A percentile compares a stretch with the other conserved stretches of the same genome.
These are phyloP conservation scores for Pezicula neosporulosa DNA, from an alignment of 2,329 filamentous ascomycete genomes.

Conservation along the genomic window DNA sequence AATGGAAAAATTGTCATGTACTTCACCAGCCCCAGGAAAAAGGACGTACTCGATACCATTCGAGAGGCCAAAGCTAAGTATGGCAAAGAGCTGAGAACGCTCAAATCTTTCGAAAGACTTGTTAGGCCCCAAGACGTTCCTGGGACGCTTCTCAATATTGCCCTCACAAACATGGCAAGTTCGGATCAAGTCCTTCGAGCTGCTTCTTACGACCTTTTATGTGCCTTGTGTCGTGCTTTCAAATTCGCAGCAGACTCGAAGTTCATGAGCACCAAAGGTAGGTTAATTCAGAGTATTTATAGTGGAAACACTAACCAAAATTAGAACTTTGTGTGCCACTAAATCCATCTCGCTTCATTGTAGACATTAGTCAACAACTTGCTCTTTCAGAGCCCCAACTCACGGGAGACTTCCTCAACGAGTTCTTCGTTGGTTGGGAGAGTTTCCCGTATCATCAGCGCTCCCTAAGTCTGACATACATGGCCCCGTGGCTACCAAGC, in stretches of 20 bases:
- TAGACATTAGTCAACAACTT: constrained; percentile 62
- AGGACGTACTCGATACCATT: constrained; percentile 61
- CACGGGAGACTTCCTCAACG: constrained; percentile 67
- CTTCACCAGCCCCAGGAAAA: constrained; percentile 63
- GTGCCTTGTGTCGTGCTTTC: constrained; percentile 64
- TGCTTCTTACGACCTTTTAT: constrained; percentile 65
- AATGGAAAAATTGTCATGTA: constrained; percentile 71
- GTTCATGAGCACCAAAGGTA: constrained; percentile 60
- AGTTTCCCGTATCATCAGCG: constrained; percentile 66
- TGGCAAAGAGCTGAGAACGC: constrained; percentile 56
- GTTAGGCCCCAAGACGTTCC: constrained; percentile 69
- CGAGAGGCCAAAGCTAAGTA: constrained; percentile 61
- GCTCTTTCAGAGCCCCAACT: constrained; percentile 62
- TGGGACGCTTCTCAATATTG: constrained; percentile 64
- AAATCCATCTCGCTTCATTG: constrained; percentile 60
- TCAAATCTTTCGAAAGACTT: constrained; percentile 61
- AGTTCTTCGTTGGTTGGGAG: constrained; percentile 71
- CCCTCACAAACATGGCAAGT: constrained; percentile 63
- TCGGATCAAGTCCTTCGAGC: constrained; percentile 56
- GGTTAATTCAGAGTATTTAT: constrained; percentile 12
- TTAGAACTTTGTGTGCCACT: constrained; percentile 60
- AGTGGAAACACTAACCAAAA: constrained; percentile 5
- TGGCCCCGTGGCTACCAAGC: constrained; percentile 65
- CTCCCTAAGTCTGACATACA: constrained; percentile 63
- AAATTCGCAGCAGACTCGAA: constrained; percentile 60